Evolutionary conservation across 768 basidiomycete species (phyloP).

Genomic region (Russula sp.): DNA sequence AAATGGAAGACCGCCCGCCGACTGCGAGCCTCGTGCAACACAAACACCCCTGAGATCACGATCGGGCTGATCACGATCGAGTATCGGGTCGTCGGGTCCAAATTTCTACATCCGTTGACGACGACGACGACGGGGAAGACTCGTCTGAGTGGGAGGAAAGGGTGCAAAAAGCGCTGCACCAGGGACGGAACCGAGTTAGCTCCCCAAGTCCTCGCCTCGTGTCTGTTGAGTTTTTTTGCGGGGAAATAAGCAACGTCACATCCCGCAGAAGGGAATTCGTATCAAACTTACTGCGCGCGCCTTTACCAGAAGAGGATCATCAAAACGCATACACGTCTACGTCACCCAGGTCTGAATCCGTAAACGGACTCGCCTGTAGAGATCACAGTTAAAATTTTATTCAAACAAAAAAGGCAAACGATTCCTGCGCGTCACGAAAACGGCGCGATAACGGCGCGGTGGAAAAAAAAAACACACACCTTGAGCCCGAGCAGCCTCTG

Average conservation of each 20-base stretch:
- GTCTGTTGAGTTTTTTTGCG: not conserved
- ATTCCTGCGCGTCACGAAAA: too few species aligned
- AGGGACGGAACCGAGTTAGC: not conserved
- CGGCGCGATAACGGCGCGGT: too few species aligned
- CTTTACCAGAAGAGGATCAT: not conserved
- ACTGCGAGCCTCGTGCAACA: not conserved
- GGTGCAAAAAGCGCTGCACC: not conserved
- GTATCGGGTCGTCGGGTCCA: too few species aligned
- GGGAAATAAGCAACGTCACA: constrained; percentile 7
- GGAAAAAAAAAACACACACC: constrained; percentile 24
- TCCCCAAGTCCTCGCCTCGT: not conserved
- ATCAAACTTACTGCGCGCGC: too few species aligned
- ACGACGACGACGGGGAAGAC: not conserved
- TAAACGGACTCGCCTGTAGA: constrained; percentile 28
- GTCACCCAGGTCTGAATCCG: constrained; percentile 33
- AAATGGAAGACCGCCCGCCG: not conserved
- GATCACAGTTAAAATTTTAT: too few species aligned
- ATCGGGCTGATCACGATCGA: constrained; percentile 14
- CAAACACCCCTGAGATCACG: not conserved
- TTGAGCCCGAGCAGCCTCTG: constrained; percentile 34
- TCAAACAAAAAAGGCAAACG: too few species aligned
- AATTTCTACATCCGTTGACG: not conserved
- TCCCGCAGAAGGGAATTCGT: not conserved
- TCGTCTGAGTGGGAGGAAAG: not conserved
- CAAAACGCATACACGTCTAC: constrained; percentile 36